Evolutionary conservation across 2,329 filamentous ascomycete species (phyloP), one percentile per base, ranked within the genome.

Genomic region (Fusarium nisikadoi): DNA sequence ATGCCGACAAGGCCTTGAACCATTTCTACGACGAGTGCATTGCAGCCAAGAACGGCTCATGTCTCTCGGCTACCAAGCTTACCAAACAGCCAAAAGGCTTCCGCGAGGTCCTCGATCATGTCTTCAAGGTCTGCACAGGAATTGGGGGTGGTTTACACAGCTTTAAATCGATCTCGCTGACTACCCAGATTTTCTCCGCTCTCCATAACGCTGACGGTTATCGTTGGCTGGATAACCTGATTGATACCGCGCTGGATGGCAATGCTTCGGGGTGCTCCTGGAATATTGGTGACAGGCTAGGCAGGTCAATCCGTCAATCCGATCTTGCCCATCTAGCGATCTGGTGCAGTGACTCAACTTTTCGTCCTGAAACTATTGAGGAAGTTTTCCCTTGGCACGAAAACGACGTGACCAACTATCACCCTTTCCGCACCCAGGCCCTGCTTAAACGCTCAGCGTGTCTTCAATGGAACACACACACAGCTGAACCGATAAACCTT

Each of bases 121-220:
- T 53, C 13, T 17, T 39, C 25, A 29, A n/a, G 8, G 33, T 29
- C 25, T 39, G 14, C 33, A 39, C 33, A 53, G 49, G 33, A 27
- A 6, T 39, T 27, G 49, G 49, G 13, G 49, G 23, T 10, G 10
- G 14, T 39, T 38, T 38, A 17, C 1, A 1, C 19, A 12, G 33
- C 9, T 1, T 5, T n/a, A 27, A 29, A 53, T 38, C 33, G 27
- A 13, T 38, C 23, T 12, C 2, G 19, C 19, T 52, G 19, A 27
- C 9, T 8, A 0, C 0, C 1, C 3, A 2, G 9, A 5, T 52
- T n/a, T 1, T 27, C 2, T 2, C 0, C 4, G 10, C 13, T 39
- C 49, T 53, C 49, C 39, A 53, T 8, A 0, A 0, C 8, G 5
- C 12, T 20, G 0, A 3, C 3, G 49, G 49, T 3, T 53, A 53